Evolutionary conservation across 129 eudicot genomes (phyloP).

Genomic region (Smallanthus sonchifolius): DNA sequence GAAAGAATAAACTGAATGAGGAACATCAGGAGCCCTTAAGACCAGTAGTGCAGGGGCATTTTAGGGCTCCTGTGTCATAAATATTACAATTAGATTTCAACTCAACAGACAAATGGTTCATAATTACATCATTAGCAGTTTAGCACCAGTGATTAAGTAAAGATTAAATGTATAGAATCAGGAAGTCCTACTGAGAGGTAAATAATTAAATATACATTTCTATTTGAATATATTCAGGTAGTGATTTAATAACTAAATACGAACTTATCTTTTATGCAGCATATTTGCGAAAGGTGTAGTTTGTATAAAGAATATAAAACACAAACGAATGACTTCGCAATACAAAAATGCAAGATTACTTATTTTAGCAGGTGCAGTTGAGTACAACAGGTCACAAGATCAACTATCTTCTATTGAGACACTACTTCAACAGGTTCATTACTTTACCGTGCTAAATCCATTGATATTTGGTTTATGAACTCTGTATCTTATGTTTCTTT

Average conservation of each 20-base stretch:
- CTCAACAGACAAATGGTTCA: constrained; percentile 55
- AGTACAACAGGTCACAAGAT: constrained; percentile 73
- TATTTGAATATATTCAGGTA: background rate
- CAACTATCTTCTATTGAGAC: constrained; percentile 76
- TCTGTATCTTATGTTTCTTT: background rate
- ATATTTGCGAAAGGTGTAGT: constrained; percentile 76
- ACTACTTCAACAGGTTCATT: constrained; percentile 70
- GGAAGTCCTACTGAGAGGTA: constrained; percentile 81
- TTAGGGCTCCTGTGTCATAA: constrained; percentile 87
- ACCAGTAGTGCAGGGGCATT: constrained; percentile 68
- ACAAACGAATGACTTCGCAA: constrained; percentile 90
- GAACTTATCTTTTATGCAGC: constrained; percentile 42
- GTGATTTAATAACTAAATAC: background rate
- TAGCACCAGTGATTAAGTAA: constrained; percentile 91
- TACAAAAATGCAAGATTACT: constrained; percentile 71
- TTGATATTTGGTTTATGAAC: background rate
- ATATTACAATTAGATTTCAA: constrained; percentile 70
- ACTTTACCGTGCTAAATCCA: background rate
- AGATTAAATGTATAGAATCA: constrained; percentile 82
- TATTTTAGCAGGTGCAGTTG: constrained; percentile 87
- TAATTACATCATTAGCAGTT: constrained; percentile 53
- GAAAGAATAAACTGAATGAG: constrained; percentile 36
- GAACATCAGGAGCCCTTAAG: constrained; percentile 55
- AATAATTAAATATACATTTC: background rate
- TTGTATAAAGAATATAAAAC: constrained; percentile 92